These are phyloP conservation scores for Coemansia sp. DNA, from an alignment of 192 early-diverging fungal species.

Conservation along the genomic window DNA sequence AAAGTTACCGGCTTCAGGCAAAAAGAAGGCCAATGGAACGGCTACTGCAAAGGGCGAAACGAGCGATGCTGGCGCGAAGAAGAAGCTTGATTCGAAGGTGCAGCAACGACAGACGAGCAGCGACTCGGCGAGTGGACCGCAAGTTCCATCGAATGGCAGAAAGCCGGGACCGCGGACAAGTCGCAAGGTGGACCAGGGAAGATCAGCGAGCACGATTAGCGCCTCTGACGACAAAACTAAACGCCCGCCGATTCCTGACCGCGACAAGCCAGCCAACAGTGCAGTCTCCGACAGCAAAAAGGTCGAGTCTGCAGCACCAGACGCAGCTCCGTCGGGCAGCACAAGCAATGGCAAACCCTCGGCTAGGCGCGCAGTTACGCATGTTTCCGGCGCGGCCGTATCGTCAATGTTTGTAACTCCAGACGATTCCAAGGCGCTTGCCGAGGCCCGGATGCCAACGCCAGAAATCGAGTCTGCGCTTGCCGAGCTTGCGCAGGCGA, in stretches of 20 bases:
- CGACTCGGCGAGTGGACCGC: constrained; percentile 13
- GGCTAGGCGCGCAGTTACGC: constrained; percentile 19
- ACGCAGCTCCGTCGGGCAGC: neutral
- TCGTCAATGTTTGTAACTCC: constrained; percentile 8
- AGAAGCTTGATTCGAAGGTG: constrained; percentile 21
- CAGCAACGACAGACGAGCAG: constrained; percentile 29
- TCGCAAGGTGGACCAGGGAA: constrained; percentile 41
- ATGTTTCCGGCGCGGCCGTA: constrained; percentile 9
- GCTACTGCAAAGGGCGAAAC: constrained; percentile 19
- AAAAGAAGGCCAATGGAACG: constrained; percentile 26
- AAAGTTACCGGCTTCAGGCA: constrained; percentile 14
- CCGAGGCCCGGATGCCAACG: constrained; percentile 37
- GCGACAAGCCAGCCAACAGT: constrained; percentile 20
- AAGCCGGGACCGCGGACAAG: constrained; percentile 49
- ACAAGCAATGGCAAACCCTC: constrained; percentile 4
- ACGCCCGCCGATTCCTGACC: constrained; percentile 43
- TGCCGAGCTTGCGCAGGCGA: constrained; percentile 24
- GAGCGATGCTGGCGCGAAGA: constrained; percentile 17
- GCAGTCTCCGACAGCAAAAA: neutral
- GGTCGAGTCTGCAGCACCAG: neutral
- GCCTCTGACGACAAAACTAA: constrained; percentile 6
- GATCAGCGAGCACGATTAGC: constrained; percentile 11
- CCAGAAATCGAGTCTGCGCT: constrained; percentile 47
- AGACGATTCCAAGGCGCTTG: constrained; percentile 19
- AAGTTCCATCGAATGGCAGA: constrained; percentile 46